phyloP scores from a whole-genome alignment of 352 stramenopile species.

The Phytophthora litchii region DNA sequence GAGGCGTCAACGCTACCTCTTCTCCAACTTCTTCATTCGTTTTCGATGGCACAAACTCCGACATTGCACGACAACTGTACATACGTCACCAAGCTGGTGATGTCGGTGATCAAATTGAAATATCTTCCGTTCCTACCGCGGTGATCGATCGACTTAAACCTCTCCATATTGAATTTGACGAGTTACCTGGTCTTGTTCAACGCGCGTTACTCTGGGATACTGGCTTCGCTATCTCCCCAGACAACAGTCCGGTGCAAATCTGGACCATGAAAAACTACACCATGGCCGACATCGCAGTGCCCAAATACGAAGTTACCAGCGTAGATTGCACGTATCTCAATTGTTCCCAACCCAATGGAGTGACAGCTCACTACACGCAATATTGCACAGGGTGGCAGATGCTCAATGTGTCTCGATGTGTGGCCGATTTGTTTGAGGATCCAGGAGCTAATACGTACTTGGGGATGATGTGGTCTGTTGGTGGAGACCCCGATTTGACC shows the following conservation, averaged over 20 bases:
- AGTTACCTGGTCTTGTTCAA: slow-evolving; percentile 34
- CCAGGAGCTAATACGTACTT: background rate
- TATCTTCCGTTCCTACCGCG: slow-evolving; percentile 13
- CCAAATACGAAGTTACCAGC: slow-evolving; percentile 4
- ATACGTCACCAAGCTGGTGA: slow-evolving; percentile 20
- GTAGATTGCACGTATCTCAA: slow-evolving; percentile 24
- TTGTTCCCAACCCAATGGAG: slow-evolving; percentile 34
- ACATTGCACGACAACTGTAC: slow-evolving; percentile 44
- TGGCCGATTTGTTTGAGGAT: slow-evolving; percentile 27
- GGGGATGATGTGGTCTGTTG: slow-evolving; percentile 33
- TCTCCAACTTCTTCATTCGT: slow-evolving; percentile 20
- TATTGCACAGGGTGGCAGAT: slow-evolving; percentile 41
- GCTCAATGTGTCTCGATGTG: slow-evolving; percentile 34
- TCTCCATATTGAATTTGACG: slow-evolving; percentile 21
- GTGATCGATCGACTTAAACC: slow-evolving; percentile 14
- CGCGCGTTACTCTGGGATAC: slow-evolving; percentile 46
- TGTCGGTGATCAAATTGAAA: background rate
- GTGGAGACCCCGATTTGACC: slow-evolving; percentile 19
- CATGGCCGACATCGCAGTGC: slow-evolving; percentile 35
- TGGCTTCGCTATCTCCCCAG: slow-evolving; percentile 29
- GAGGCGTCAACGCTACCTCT: slow-evolving; percentile 2
- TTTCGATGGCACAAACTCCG: slow-evolving; percentile 43
- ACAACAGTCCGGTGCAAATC: slow-evolving; percentile 21
- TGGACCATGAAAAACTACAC: slow-evolving; percentile 22
- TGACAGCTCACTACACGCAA: slow-evolving; percentile 13